Percentiles rank a stretch among this genome's conserved stretches.
These are phyloP conservation scores for Inga oerstediana DNA, from an alignment of 306 rosid genomes.

Conservation along the genomic window DNA sequence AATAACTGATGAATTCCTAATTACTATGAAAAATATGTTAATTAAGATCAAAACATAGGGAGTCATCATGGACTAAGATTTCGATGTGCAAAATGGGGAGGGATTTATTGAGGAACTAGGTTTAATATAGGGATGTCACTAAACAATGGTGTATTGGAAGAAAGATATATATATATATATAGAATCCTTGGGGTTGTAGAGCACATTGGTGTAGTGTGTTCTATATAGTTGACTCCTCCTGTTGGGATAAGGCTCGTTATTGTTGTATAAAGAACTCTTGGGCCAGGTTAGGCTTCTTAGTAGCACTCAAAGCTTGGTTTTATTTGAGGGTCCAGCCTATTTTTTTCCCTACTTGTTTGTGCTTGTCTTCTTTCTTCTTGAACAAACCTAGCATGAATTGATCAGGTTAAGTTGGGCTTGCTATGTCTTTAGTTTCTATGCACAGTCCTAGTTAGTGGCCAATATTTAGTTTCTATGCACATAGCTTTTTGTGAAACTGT, in stretches of 20 bases:
- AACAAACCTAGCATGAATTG: not conserved
- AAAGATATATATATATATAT: too few relatives aligned
- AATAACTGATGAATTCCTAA: not conserved
- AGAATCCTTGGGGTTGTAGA: too few relatives aligned
- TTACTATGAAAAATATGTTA: not conserved
- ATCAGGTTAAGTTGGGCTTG: too few relatives aligned
- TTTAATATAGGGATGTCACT: not conserved
- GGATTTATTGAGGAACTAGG: not conserved
- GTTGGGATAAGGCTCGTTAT: not conserved
- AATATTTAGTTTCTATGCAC: too few relatives aligned
- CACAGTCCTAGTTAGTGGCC: too few relatives aligned
- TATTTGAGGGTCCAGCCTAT: not conserved
- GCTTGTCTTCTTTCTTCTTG: not conserved
- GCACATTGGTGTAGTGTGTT: too few relatives aligned
- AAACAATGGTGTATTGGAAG: not conserved
- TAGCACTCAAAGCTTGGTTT: not conserved
- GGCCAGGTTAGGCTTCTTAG: not conserved
- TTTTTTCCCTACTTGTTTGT: not conserved
- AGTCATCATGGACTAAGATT: not conserved
- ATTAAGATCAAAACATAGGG: not conserved
- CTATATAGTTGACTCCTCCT: not conserved
- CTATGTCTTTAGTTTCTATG: too few relatives aligned
- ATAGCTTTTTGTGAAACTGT: too few relatives aligned
- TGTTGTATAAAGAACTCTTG: not conserved
- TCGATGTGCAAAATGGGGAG: not conserved